Percentiles rank a stretch among this genome's conserved stretches.
Evolutionary conservation across 257 asterid genomes (phyloP).

Genomic region (Solanum pennellii): DNA sequence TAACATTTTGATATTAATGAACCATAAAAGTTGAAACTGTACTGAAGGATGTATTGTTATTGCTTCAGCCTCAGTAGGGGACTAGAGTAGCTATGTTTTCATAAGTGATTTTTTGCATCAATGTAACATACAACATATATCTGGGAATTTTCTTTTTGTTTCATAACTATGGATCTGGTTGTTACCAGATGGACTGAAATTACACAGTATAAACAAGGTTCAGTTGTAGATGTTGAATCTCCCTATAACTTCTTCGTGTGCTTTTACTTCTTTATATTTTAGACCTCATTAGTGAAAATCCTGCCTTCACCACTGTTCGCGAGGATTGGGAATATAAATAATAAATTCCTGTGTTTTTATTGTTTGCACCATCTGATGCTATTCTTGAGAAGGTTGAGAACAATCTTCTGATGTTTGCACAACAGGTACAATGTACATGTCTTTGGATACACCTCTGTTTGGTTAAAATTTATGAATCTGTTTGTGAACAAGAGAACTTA

Average conservation of each 20-base stretch:
- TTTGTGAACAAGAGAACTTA: neutral
- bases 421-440: neutral
- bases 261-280: neutral
- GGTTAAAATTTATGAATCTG: neutral
- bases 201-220: neutral
- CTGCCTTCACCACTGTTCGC: neutral
- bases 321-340: neutral
- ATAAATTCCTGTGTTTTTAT: neutral
- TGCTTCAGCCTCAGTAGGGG: neutral
- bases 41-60: neutral
- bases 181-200: neutral
- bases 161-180: neutral
- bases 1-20: neutral
- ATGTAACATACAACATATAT: neutral
- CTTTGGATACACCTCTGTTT: neutral
- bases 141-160: neutral
- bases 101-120: neutral
- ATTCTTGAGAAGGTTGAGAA: neutral
- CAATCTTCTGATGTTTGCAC: neutral
- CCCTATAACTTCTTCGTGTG: neutral
- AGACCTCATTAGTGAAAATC: neutral
- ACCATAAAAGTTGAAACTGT: neutral
- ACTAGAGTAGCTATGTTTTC: neutral
- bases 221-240: neutral
- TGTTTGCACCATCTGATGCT: neutral